Base-by-base conservation (phyloP, 2,329 filamentous ascomycete species). In the Diaporthe capsici region DNA sequence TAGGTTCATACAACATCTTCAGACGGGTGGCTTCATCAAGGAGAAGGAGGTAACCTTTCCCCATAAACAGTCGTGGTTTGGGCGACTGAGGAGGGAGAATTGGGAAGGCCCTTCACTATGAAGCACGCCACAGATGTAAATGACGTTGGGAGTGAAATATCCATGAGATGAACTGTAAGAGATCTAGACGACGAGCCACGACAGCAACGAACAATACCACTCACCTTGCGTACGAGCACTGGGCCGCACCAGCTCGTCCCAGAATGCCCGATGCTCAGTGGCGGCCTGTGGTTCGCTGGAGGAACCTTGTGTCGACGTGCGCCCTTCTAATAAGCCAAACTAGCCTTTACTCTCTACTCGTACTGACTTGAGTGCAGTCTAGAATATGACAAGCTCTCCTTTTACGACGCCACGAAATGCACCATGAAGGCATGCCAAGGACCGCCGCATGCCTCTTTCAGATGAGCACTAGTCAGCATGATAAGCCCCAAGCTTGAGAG, bases 11-110 rank as follows among this genome's bases (percentile, higher is more conserved):
- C 83, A 88, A 9, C 95, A 96, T 77, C 89, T 97, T 22, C 90
- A 94, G 77, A 85, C 90, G 9, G 89, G 90, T 0, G 96, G 96
- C 0, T 99, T 98, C 82, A 92, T 93, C 78, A 97, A 95, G 81
- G 94, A 98, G 84, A 92, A 92, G 76, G 95, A 98, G 81, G 89
- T 98, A 70, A 90, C 92, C 1, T 95, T 99, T 78, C 93, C 95
- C 1, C 96, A 98, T 83, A 99, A 99, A 84, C 95, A 98, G 83
- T 92, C 95, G 9, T 97, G 96, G 84, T 89, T 96, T 77, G 94
- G 98, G 85, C 94, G 93, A 80, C 89, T 98, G 78, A 89, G 91
- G 75, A 89, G 96, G 76, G 95, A 98, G 78, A 90, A 89, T 28
- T 98, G 95, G 94, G 90, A 94, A 61, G 92, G 91, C 0, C 95